phyloP scores from a whole-genome alignment of 1,284 basidiomycete species.

The Ceratobasidium sp. region DNA sequence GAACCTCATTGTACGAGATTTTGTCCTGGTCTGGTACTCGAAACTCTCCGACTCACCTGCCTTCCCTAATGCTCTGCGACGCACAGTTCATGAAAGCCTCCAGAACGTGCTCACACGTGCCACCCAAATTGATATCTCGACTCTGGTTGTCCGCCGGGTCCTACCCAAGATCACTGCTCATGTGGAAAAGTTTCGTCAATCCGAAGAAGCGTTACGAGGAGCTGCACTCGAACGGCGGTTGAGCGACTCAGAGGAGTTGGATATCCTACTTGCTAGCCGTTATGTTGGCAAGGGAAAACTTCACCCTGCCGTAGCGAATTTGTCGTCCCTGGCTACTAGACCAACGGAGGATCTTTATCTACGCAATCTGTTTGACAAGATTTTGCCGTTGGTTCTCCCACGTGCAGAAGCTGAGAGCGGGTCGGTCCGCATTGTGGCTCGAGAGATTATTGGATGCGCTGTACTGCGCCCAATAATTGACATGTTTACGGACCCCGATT shows the following conservation, averaged over 20 bases:
- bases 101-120: conserved; percentile 70
- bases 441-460: conserved; percentile 87
- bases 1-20: conserved; percentile 82
- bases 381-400: conserved; percentile 80
- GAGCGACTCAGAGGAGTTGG: conserved; percentile 88
- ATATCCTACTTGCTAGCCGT: conserved; percentile 82
- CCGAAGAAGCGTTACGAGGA: conserved; percentile 85
- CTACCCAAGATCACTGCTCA: conserved; percentile 90
- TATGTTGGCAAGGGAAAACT: conserved; percentile 78
- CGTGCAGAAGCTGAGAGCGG: conserved; percentile 78
- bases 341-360: conserved; percentile 91
- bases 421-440: conserved; percentile 77
- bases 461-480: conserved; percentile 90
- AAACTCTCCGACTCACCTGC: conserved; percentile 85
- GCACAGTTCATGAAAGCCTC: conserved; percentile 76
- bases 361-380: conserved; percentile 74
- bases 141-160: conserved; percentile 83
- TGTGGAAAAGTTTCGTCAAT: conserved; percentile 89
- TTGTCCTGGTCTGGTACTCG: conserved; percentile 87
- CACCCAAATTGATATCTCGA: conserved; percentile 76
- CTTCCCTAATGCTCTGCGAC: conserved; percentile 88
- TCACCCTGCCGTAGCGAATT: conserved; percentile 85
- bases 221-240: conserved; percentile 79
- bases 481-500: conserved; percentile 93
- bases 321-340: conserved; percentile 87